Evolutionary conservation across 345 rosid genomes (phyloP).

Genomic region (Kandelia obovata): DNA sequence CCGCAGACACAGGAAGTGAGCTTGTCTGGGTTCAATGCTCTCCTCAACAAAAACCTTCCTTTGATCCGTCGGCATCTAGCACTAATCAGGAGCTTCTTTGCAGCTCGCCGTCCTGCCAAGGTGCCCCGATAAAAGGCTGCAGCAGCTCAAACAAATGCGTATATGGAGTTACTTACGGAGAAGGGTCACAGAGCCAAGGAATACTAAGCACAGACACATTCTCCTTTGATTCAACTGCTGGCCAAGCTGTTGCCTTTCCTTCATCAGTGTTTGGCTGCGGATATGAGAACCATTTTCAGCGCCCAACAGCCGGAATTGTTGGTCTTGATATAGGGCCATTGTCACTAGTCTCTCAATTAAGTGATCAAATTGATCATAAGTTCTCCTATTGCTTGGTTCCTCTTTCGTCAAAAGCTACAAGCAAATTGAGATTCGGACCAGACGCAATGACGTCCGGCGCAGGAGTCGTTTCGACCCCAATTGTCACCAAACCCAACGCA

Average conservation of each 20-base stretch:
- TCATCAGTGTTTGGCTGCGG: conserved; percentile 2
- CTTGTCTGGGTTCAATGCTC: too few species aligned
- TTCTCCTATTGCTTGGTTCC: conserved; percentile 10
- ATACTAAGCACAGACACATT: not conserved
- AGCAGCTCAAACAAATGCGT: too few species aligned
- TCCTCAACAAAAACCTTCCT: too few species aligned
- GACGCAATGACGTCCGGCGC: not conserved
- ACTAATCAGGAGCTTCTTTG: too few species aligned
- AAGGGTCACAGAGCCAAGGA: too few species aligned
- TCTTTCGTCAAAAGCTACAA: not conserved
- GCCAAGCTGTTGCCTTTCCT: not conserved
- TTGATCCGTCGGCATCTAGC: too few species aligned
- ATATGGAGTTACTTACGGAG: too few species aligned
- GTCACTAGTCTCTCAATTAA: conserved; percentile 9
- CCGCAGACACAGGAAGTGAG: too few species aligned
- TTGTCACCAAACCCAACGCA: not conserved
- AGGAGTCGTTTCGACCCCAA: conserved; percentile 1
- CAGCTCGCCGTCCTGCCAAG: too few species aligned
- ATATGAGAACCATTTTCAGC: not conserved
- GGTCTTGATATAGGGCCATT: conserved; percentile 3
- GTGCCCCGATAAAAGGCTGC: too few species aligned
- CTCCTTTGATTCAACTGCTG: not conserved
- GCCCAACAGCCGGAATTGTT: not conserved
- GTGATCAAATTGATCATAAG: conserved; percentile 3
- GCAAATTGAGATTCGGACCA: conserved; percentile 4